phyloP scores from a whole-genome alignment of 2,329 filamentous ascomycete genomes.

The Penicillium verrucosum region DNA sequence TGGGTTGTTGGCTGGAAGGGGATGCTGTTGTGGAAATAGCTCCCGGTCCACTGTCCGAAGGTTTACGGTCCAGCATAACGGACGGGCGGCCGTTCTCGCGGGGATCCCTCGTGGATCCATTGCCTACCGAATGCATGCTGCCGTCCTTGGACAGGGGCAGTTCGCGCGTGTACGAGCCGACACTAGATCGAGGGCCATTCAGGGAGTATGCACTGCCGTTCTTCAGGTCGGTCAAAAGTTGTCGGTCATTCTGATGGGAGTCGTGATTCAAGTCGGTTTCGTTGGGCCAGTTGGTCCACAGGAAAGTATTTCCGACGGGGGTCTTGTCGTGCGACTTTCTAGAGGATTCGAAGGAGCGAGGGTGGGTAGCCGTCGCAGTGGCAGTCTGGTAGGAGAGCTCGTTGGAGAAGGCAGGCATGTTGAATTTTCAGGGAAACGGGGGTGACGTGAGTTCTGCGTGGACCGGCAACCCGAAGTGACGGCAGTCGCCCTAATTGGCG shows the following conservation, averaged over 20 bases:
- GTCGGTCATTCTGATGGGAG: conserved; percentile 36
- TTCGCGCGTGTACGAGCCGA: conserved; percentile 44
- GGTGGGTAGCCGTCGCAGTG: conserved; percentile 33
- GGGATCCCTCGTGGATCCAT: conserved; percentile 33
- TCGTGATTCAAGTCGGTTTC: conserved; percentile 41
- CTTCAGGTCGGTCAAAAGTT: conserved; percentile 38
- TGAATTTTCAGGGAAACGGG: conserved; percentile 17
- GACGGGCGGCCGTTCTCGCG: conserved; percentile 31
- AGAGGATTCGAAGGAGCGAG: conserved; percentile 40
- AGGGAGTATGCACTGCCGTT: conserved; percentile 59
- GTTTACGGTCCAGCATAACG: conserved; percentile 30
- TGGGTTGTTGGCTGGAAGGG: conserved; percentile 26
- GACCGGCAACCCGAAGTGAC: conserved; percentile 25
- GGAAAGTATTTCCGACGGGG: conserved; percentile 45
- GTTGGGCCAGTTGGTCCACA: conserved; percentile 47
- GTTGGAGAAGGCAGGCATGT: conserved; percentile 41
- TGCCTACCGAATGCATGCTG: conserved; percentile 50
- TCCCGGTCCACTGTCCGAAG: conserved; percentile 28
- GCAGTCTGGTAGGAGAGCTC: conserved; percentile 36
- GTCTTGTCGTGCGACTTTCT: conserved; percentile 46
- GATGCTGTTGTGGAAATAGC: conserved; percentile 26
- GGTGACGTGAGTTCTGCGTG: conserved; percentile 34
- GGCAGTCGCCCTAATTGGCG: conserved; percentile 24
- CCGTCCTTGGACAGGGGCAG: conserved; percentile 41
- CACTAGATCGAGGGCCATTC: conserved; percentile 54